Evolutionary conservation across 2,329 filamentous ascomycete species (phyloP).

Genomic region (Tolypocladium nubicola): DNA sequence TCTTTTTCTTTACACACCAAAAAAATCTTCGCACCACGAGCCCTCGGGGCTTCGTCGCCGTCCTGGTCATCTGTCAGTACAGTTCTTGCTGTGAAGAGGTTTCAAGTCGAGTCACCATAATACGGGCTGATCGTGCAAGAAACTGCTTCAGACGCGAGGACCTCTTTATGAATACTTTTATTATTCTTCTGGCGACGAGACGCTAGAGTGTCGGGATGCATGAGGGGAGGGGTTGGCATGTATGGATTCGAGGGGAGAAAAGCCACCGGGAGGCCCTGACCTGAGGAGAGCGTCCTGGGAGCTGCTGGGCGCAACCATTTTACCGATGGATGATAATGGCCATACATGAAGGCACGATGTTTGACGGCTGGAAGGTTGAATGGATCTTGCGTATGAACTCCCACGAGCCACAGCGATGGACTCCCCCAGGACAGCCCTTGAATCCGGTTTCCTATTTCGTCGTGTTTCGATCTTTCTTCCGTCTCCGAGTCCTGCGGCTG

Average conservation of each 20-base stretch:
- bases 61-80: constrained; percentile 1
- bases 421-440: background rate
- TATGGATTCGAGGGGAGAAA: background rate
- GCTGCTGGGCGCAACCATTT: background rate
- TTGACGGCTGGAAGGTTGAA: constrained; percentile 4
- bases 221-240: background rate
- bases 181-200: background rate
- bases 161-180: background rate
- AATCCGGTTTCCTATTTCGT: background rate
- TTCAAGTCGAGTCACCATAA: background rate
- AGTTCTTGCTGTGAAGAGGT: background rate
- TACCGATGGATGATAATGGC: constrained; percentile 7
- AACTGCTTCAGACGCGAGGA: background rate
- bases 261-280: background rate
- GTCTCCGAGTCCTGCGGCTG: too few relatives aligned
- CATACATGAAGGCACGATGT: constrained; percentile 7
- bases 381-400: background rate
- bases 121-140: background rate
- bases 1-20: constrained; percentile 5
- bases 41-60: background rate
- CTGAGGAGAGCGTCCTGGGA: background rate
- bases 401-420: background rate
- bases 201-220: background rate
- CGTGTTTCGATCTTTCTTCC: background rate
- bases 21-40: background rate